These are phyloP conservation scores for Phaeosphaeriaceae sp. DNA, from an alignment of 2,329 filamentous ascomycete genomes.

Conservation along the genomic window DNA sequence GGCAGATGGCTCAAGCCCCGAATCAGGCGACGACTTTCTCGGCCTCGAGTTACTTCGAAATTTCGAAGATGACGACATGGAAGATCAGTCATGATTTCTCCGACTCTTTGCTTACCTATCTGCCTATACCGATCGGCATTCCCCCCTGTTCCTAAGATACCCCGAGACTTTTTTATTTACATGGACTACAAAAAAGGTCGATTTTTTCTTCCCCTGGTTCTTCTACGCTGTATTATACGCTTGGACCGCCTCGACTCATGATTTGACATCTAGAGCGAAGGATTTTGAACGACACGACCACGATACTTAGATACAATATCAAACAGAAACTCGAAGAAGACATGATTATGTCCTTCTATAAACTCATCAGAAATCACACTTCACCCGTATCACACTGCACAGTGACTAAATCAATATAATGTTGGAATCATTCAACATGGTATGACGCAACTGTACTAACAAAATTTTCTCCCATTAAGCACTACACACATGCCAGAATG, in stretches of 20 bases:
- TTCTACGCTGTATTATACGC: neutral
- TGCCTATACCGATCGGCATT: neutral
- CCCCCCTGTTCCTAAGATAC: slow-evolving; percentile 18
- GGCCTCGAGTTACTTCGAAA: slow-evolving; percentile 43
- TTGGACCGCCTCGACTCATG: neutral
- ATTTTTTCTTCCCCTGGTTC: neutral
- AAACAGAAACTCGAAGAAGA: too few species aligned
- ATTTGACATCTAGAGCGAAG: neutral
- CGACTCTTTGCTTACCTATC: neutral
- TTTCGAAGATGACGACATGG: slow-evolving; percentile 36
- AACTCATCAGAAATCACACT: too few species aligned
- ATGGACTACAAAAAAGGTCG: slow-evolving; percentile 8
- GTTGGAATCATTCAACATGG: too few species aligned
- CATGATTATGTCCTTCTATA: too few species aligned
- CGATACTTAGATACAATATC: too few species aligned
- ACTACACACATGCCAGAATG: too few species aligned
- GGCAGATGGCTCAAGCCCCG: slow-evolving; percentile 16
- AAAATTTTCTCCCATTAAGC: too few species aligned
- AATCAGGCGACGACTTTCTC: slow-evolving; percentile 27
- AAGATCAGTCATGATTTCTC: slow-evolving; percentile 12
- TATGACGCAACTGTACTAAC: too few species aligned
- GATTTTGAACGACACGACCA: too few species aligned
- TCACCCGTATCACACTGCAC: too few species aligned
- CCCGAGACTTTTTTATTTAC: slow-evolving; percentile 11
- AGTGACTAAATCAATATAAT: too few species aligned